Evolutionary conservation across 345 rosid genomes (phyloP).

Genomic region (Microcos paniculata): DNA sequence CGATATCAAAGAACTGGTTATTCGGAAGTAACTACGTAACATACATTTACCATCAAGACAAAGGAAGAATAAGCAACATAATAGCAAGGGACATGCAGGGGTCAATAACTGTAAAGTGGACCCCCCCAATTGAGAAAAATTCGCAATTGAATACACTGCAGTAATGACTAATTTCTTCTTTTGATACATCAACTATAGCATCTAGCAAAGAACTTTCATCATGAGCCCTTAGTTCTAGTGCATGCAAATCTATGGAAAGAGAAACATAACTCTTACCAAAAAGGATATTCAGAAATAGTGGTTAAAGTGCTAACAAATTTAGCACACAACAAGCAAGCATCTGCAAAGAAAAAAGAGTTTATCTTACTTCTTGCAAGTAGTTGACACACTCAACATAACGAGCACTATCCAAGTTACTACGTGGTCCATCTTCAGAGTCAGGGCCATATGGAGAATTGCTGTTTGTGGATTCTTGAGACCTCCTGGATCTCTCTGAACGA

Average conservation of each 20-base stretch:
- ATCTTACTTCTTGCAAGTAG: constrained; percentile 87
- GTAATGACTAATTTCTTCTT: not conserved
- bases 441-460: constrained; percentile 45
- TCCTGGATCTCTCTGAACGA: constrained; percentile 87
- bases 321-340: not conserved
- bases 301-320: not conserved
- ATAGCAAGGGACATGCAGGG: not conserved
- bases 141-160: not conserved
- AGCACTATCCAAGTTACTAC: constrained; percentile 76
- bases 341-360: not conserved
- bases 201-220: not conserved
- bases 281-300: not conserved
- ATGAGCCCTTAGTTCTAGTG: not conserved
- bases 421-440: constrained; percentile 76
- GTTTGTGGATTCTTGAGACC: constrained; percentile 54
- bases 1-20: constrained; percentile 1
- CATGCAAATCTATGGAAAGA: not conserved
- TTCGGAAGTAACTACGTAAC: constrained; percentile 2
- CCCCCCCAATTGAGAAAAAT: not conserved
- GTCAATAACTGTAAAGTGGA: not conserved
- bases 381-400: constrained; percentile 78
- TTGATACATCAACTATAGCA: not conserved
- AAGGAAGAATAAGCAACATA: not conserved
- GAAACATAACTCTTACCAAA: constrained; percentile 2
- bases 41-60: not conserved